phyloP scores from a whole-genome alignment of 2,329 filamentous ascomycete genomes.

The Sordariomycetes sp. region DNA sequence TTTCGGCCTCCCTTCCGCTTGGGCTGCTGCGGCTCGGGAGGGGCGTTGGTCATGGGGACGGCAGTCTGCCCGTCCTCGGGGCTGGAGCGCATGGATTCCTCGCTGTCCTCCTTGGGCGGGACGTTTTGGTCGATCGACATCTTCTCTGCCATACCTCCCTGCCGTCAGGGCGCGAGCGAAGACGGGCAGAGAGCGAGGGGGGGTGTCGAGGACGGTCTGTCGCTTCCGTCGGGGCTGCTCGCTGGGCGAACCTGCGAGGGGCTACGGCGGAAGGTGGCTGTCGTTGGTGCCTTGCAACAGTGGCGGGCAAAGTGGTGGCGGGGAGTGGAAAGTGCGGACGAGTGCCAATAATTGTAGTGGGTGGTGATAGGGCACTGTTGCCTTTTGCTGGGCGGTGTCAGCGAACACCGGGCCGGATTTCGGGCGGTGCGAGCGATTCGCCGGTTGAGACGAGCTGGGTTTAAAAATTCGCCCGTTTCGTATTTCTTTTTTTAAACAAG shows the following conservation, averaged over 20 bases:
- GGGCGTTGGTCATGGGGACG: conserved; percentile 19
- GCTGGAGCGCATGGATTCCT: conserved; percentile 51
- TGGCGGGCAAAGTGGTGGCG: not conserved
- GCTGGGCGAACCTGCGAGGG: not conserved
- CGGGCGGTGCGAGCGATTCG: not conserved
- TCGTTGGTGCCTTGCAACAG: not conserved
- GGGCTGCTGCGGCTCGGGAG: conserved; percentile 52
- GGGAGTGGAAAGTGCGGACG: not conserved
- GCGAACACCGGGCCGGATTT: not conserved
- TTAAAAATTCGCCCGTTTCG: not conserved
- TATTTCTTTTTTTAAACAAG: not conserved
- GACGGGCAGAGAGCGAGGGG: not conserved
- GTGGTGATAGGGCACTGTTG: not conserved
- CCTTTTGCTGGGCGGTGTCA: not conserved
- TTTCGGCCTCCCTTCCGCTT: conserved; percentile 98
- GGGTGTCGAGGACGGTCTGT: not conserved
- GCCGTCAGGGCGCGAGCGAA: not conserved
- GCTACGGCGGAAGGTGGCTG: not conserved
- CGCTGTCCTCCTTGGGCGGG: conserved; percentile 45
- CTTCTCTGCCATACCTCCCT: conserved; percentile 49
- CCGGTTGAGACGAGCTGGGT: not conserved
- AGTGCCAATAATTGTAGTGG: not conserved
- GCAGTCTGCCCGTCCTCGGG: conserved; percentile 41
- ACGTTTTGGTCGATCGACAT: conserved; percentile 58
- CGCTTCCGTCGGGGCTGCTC: not conserved